These are phyloP conservation scores for Vigna trinervia DNA, from an alignment of 306 rosid species.

Conservation along the genomic window DNA sequence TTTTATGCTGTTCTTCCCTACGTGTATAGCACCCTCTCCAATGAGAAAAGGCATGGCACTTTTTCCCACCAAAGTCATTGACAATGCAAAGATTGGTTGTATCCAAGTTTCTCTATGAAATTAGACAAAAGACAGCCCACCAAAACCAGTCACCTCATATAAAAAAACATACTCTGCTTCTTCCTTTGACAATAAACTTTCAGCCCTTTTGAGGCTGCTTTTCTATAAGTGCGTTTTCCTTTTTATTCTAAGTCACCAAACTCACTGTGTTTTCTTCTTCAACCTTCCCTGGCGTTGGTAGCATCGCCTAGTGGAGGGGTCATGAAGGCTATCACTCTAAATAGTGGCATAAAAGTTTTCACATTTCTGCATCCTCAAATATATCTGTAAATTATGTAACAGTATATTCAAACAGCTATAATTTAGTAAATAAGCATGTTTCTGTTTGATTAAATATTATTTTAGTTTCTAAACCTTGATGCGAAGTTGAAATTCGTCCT, in stretches of 20 bases:
- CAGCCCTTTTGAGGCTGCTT: constrained; percentile 86
- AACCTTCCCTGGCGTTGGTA: constrained; percentile 27
- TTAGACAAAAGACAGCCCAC: constrained; percentile 59
- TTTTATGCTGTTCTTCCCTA: constrained; percentile 31
- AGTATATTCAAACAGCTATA: not conserved
- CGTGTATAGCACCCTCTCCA: constrained; percentile 42
- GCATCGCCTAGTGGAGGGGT: constrained; percentile 48
- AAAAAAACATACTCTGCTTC: constrained; percentile 49
- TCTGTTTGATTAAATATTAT: not conserved
- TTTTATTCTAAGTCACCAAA: constrained; percentile 51
- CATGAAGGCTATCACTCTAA: constrained; percentile 32
- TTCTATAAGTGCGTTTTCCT: constrained; percentile 54
- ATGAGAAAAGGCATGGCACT: constrained; percentile 58
- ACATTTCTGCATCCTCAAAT: not conserved
- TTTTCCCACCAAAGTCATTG: constrained; percentile 57
- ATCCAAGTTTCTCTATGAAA: constrained; percentile 45
- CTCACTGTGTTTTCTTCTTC: constrained; percentile 44
- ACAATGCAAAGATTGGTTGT: constrained; percentile 56
- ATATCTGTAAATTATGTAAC: not conserved
- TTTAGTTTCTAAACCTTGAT: no score
- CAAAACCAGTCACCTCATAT: constrained; percentile 66
- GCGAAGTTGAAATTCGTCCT: no score
- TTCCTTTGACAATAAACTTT: constrained; percentile 71
- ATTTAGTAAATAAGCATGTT: not conserved
- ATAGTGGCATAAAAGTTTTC: not conserved